These are phyloP conservation scores for Zangia roseola DNA, from an alignment of 768 basidiomycete species.

Conservation along the genomic window DNA sequence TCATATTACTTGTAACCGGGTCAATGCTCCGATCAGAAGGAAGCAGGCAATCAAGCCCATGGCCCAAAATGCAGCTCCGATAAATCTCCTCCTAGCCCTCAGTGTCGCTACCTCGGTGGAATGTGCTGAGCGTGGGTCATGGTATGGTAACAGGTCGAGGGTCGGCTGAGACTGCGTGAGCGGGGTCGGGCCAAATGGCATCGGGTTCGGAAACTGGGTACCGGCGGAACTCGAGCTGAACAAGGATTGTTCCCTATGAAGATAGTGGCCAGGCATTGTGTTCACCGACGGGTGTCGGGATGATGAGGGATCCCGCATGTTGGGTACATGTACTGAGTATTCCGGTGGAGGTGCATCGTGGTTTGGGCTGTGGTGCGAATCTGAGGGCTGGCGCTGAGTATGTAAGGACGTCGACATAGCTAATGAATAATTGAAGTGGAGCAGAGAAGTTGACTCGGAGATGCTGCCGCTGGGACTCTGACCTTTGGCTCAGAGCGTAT, in stretches of 20 bases:
- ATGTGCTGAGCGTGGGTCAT: slow-evolving; percentile 43
- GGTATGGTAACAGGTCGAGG: slow-evolving; percentile 38
- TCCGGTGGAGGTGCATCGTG: slow-evolving; percentile 32
- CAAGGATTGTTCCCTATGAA: slow-evolving; percentile 11
- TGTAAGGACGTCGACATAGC: slow-evolving; percentile 10
- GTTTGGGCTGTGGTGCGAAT: slow-evolving; percentile 20
- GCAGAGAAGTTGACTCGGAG: too few relatives aligned
- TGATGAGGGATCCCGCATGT: slow-evolving; percentile 13
- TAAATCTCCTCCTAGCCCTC: slow-evolving; percentile 45
- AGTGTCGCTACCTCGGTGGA: slow-evolving; percentile 36
- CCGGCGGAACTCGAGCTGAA: slow-evolving; percentile 14
- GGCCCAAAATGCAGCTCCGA: slow-evolving; percentile 41
- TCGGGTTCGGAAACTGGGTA: slow-evolving; percentile 17
- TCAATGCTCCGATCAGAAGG: slow-evolving; percentile 27
- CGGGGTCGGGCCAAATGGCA: slow-evolving; percentile 40
- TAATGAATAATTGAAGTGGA: not conserved
- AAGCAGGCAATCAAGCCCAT: slow-evolving; percentile 31
- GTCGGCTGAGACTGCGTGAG: slow-evolving; percentile 35
- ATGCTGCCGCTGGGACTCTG: too few relatives aligned
- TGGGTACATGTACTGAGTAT: slow-evolving; percentile 21
- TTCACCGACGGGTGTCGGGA: slow-evolving; percentile 17
- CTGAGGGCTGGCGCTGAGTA: slow-evolving; percentile 11
- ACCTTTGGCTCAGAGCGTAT: too few relatives aligned
- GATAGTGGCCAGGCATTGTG: slow-evolving; percentile 14
- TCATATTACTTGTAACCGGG: slow-evolving; percentile 8